Base-by-base conservation (phyloP, 1,284 basidiomycete genomes). In the Cryptococcus neoformans region DNA sequence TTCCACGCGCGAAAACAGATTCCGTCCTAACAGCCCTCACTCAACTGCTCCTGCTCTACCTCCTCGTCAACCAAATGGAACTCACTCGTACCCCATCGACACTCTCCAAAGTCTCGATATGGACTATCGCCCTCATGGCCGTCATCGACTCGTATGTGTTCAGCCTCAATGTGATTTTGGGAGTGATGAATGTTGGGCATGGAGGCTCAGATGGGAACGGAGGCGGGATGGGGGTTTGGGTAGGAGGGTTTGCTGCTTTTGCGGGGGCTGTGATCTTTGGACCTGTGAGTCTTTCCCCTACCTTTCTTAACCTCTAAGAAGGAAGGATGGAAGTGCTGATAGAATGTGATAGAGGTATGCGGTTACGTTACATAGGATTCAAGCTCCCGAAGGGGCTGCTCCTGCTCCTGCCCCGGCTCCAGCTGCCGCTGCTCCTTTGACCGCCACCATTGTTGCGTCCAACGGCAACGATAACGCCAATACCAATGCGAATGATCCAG, bases 141-240 rank as follows among this genome's bases (percentile, higher is more conserved):
- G 82, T 87, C 2, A 82, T 89, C 11, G 91, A 94, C 69, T 84
- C 87, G 0, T 85, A 91, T 49, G 85, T 88, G 1, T 92, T 92
- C 69, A 87, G 88, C 28, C 87, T 87, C 2, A 89, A 93, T 67
- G 84, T 92, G 50, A 91, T 89, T 0, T 86, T 93, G 57, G 89
- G 88, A 2, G 86, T 92, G 51, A 78, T 92, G 39, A 85, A 87
- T 1, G 87, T 91, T 59, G 21, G 34, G 10, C 12, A 16, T 12
- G 11, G 12, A 4, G 11, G 12, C 4, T 3, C 40, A 16, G 40
- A 11, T 12, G 46, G 46, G 7, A 14, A 6, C 3, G 17, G 85
- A 49, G 84, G 89, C 2, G 88, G 88, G 0, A 72, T 93, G 34
- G 85, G 89, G 0, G 80, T 92, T 36, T 81, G 92, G 41, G 87